Evolutionary conservation across 371 early-diverging fungal species (phyloP).

Genomic region (Rhizomucor miehei): DNA sequence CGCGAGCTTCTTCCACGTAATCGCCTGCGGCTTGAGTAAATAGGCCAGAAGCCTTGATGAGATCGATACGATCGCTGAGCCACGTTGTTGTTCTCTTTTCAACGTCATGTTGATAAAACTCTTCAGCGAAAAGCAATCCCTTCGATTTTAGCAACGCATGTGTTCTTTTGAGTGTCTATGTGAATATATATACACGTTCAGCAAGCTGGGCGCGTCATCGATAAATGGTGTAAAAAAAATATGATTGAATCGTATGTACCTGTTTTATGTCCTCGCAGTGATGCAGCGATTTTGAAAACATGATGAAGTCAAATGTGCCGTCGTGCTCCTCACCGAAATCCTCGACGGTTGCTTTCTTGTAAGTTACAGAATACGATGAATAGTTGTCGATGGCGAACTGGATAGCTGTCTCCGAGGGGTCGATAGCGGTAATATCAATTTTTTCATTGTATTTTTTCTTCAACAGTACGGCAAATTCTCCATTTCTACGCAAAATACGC

Average conservation of each 20-base stretch:
- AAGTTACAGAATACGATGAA: background rate
- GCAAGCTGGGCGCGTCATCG: too few species aligned
- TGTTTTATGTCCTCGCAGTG: slow-evolving; percentile 7
- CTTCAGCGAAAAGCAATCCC: slow-evolving; percentile 6
- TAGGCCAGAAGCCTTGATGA: background rate
- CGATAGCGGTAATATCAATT: slow-evolving; percentile 7
- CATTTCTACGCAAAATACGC: slow-evolving; percentile 1
- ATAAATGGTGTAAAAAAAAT: too few species aligned
- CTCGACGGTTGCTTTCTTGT: slow-evolving; percentile 1
- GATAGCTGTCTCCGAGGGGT: background rate
- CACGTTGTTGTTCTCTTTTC: background rate
- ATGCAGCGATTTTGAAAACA: slow-evolving; percentile 13
- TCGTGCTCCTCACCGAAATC: slow-evolving; percentile 2
- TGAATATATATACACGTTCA: background rate
- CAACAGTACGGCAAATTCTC: slow-evolving; percentile 6
- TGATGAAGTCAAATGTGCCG: slow-evolving; percentile 3
- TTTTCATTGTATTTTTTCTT: slow-evolving; percentile 3
- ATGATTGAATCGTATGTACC: background rate
- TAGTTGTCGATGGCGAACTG: background rate
- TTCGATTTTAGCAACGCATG: slow-evolving; percentile 2
- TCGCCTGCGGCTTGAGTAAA: too few species aligned
- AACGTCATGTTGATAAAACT: slow-evolving; percentile 1
- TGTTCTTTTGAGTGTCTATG: slow-evolving; percentile 3
- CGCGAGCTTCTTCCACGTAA: too few species aligned
- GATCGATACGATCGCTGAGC: slow-evolving; percentile 4